Evolutionary conservation across 371 early-diverging fungal genomes (phyloP).

Genomic region (Mortierella sp.): DNA sequence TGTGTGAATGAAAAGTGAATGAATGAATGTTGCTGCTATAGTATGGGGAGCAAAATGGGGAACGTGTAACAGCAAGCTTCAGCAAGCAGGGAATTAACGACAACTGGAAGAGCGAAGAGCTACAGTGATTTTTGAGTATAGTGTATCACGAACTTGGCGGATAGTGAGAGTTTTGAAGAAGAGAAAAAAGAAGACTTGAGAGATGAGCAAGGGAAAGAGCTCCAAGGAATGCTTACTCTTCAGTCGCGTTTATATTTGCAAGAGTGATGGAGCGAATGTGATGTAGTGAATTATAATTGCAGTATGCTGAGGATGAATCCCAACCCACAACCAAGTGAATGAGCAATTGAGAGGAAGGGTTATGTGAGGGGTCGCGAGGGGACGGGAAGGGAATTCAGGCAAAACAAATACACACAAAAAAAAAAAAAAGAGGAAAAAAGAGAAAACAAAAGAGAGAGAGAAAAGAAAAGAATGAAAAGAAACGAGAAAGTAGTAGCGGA

Average conservation of each 20-base stretch:
- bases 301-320: neutral
- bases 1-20: too few relatives aligned
- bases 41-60: neutral
- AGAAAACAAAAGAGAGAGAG: neutral
- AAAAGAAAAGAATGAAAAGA: neutral
- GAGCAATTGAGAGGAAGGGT: neutral
- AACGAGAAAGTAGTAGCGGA: neutral
- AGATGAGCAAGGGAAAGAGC: slow-evolving; percentile 4
- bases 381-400: neutral
- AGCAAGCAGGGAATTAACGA: neutral
- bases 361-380: neutral
- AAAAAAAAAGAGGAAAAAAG: neutral
- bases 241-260: neutral
- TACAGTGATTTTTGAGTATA: neutral
- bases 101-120: neutral
- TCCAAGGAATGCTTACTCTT: neutral
- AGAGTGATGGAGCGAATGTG: neutral
- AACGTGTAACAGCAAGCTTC: neutral
- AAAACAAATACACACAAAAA: neutral
- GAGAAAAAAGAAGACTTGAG: neutral
- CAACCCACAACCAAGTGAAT: neutral
- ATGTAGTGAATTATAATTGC: neutral
- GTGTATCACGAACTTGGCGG: neutral
- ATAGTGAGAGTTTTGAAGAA: neutral
- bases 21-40: neutral